phyloP scores from a whole-genome alignment of 148 eudicot genomes.

The Simmondsia chinensis region DNA sequence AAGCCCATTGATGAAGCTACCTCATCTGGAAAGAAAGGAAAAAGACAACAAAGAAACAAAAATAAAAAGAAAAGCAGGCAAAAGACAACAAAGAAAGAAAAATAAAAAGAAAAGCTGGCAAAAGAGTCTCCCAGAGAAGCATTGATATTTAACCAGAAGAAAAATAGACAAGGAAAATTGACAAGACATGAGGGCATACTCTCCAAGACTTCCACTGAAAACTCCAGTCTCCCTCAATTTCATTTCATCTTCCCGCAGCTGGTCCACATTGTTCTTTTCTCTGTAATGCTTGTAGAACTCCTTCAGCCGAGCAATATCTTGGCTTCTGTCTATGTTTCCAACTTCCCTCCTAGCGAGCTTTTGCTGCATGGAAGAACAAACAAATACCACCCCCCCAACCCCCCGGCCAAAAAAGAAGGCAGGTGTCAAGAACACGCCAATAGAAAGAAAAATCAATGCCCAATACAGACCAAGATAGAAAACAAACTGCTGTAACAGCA shows the following conservation, averaged over 20 bases:
- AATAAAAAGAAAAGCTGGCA: no score
- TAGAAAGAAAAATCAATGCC: neutral
- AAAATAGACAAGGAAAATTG: neutral
- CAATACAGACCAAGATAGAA: no score
- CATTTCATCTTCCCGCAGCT: constrained; percentile 83
- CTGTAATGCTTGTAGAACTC: constrained; percentile 83
- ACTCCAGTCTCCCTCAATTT: constrained; percentile 73
- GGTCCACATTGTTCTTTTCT: constrained; percentile 62
- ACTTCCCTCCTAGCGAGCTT: constrained; percentile 92
- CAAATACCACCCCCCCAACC: no score
- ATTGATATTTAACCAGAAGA: neutral
- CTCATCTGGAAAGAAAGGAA: neutral
- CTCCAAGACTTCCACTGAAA: constrained; percentile 84
- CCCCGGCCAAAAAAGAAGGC: neutral
- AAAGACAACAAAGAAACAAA: neutral
- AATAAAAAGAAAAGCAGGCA: neutral
- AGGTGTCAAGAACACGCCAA: neutral
- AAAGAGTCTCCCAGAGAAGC: no score
- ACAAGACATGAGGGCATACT: constrained; percentile 38
- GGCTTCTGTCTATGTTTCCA: constrained; percentile 90
- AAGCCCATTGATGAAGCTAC: no score
- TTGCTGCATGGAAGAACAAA: constrained; percentile 77
- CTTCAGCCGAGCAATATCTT: constrained; percentile 75
- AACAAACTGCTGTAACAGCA: no score
- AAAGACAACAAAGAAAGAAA: no score